Conservation (phyloP, 2,329 filamentous ascomycete species). For the Pseudogymnoascus sp. region DNA sequence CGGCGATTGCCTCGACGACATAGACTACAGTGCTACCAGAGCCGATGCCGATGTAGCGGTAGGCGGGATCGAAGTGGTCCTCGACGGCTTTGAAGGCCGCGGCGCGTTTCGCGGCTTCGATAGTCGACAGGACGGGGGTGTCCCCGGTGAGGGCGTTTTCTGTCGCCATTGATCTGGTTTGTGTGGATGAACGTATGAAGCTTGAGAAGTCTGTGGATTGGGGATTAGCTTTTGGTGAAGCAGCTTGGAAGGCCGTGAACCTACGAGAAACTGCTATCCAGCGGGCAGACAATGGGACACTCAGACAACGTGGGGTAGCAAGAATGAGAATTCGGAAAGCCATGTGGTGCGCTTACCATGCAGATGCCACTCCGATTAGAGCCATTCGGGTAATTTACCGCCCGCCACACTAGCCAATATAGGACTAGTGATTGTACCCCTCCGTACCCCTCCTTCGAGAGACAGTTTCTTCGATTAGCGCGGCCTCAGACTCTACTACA, state of each 20-base stretch:
- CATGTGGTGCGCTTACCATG: background rate
- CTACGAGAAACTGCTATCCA: background rate
- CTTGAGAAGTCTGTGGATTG: background rate
- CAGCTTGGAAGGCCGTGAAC: background rate
- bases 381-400: background rate
- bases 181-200: background rate
- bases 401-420: background rate
- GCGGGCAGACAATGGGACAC: slow-evolving; percentile 1
- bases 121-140: slow-evolving; percentile 29
- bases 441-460: background rate
- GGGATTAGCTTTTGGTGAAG: background rate
- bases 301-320: slow-evolving; percentile 5
- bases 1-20: slow-evolving; percentile 73
- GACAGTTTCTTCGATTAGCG: background rate
- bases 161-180: background rate
- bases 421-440: background rate
- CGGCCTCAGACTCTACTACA: background rate
- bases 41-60: slow-evolving; percentile 68
- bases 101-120: slow-evolving; percentile 68
- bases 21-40: slow-evolving; percentile 78
- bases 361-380: background rate
- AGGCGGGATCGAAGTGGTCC: slow-evolving; percentile 59
- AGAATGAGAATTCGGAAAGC: background rate
- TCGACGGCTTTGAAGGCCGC: slow-evolving; percentile 68
- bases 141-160: background rate